A percentile compares a stretch with the other conserved stretches of the same genome.
Evolutionary conservation across 2,329 filamentous ascomycete genomes (phyloP).

Genomic region (Botrytis aclada): DNA sequence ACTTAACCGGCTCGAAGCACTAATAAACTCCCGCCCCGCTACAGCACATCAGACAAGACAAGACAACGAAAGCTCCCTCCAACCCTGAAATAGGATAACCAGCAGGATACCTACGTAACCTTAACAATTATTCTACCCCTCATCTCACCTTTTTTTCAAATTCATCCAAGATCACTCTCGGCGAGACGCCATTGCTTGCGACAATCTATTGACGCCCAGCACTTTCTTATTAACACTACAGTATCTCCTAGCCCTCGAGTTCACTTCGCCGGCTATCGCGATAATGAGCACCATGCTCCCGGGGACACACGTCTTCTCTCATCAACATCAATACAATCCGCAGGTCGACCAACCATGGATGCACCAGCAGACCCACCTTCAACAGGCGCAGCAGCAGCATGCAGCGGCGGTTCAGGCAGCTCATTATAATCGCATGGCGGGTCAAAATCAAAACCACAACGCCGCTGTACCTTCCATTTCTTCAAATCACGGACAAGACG

Average conservation of each 20-base stretch:
- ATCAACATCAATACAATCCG: conserved; percentile 60
- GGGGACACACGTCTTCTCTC: conserved; percentile 61
- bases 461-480: conserved; percentile 38
- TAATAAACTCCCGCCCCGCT: neutral
- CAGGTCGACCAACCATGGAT: conserved; percentile 64
- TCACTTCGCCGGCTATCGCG: conserved; percentile 25
- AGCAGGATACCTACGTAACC: conserved; percentile 14
- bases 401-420: conserved; percentile 38
- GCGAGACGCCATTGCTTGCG: neutral
- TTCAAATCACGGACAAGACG: conserved; percentile 54
- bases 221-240: conserved; percentile 2
- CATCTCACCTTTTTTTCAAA: conserved; percentile 1
- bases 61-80: conserved; percentile 3
- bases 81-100: conserved; percentile 8
- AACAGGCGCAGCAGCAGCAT: conserved; percentile 41
- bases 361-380: conserved; percentile 48
- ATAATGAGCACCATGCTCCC: conserved; percentile 52
- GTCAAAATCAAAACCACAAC: conserved; percentile 53
- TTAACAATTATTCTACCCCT: conserved; percentile 16
- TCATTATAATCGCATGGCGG: conserved; percentile 71
- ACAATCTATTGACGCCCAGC: neutral
- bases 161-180: neutral
- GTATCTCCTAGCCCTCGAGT: conserved; percentile 26
- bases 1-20: neutral
- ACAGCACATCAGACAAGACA: conserved; percentile 14